phyloP scores from a whole-genome alignment of 2,329 filamentous ascomycete species.

The Alternaria alternata region DNA sequence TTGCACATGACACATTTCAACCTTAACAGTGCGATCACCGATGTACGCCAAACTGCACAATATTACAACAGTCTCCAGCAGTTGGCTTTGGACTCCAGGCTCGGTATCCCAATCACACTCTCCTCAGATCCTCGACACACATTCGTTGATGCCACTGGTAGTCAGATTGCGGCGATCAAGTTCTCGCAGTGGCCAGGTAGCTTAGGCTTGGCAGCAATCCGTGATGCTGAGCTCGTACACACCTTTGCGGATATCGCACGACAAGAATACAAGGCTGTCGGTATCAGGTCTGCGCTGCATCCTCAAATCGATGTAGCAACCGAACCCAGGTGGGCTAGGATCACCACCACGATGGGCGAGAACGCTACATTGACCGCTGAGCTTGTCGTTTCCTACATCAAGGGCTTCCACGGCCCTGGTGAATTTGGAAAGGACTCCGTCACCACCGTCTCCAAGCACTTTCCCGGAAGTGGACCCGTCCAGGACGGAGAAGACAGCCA shows the following conservation, averaged over 20 bases:
- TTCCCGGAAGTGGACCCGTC: constrained; percentile 61
- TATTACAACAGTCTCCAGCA: constrained; percentile 56
- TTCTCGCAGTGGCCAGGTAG: constrained; percentile 64
- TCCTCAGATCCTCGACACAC: constrained; percentile 59
- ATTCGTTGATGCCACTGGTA: constrained; percentile 56
- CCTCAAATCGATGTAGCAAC: constrained; percentile 62
- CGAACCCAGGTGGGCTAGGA: constrained; percentile 61
- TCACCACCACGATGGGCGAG: constrained; percentile 59
- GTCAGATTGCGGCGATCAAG: constrained; percentile 53
- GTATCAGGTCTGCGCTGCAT: constrained; percentile 58
- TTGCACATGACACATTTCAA: constrained; percentile 59
- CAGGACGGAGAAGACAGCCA: constrained; percentile 62
- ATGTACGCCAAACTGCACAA: constrained; percentile 47
- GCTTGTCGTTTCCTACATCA: constrained; percentile 56
- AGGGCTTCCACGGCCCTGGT: constrained; percentile 57
- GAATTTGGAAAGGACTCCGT: constrained; percentile 56
- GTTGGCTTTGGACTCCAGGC: constrained; percentile 54
- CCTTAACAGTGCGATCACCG: constrained; percentile 54
- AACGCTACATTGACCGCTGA: constrained; percentile 54
- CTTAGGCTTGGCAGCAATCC: constrained; percentile 60
- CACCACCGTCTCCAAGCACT: constrained; percentile 62
- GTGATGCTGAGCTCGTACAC: constrained; percentile 55
- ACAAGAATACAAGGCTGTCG: constrained; percentile 56
- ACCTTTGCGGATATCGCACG: constrained; percentile 60
- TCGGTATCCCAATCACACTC: constrained; percentile 60